Evolutionary conservation across 169 alveolate species (phyloP).

Genomic region (Amoebophrya sp.): DNA sequence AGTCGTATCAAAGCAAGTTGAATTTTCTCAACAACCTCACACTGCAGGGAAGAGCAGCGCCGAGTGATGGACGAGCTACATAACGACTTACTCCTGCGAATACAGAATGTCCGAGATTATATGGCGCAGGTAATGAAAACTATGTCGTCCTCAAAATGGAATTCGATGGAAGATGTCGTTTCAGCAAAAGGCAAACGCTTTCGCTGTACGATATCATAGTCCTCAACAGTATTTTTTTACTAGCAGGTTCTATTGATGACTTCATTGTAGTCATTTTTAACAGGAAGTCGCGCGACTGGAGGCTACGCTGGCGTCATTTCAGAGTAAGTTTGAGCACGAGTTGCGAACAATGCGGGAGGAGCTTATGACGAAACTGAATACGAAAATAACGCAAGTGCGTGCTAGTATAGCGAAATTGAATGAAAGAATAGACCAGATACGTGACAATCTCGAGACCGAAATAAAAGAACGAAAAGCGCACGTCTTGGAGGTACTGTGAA

Average conservation of each 20-base stretch:
- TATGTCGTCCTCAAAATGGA: not conserved
- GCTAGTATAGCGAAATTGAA: not conserved
- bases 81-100: not conserved
- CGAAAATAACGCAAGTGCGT: not conserved
- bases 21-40: not conserved
- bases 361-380: not conserved
- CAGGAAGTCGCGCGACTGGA: conserved; percentile 21
- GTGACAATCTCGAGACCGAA: not conserved
- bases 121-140: not conserved
- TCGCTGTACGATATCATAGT: too few relatives aligned
- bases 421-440: not conserved
- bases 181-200: too few relatives aligned
- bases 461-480: not conserved
- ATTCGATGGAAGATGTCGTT: too few relatives aligned
- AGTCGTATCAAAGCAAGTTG: too few relatives aligned
- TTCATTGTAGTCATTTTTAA: not conserved
- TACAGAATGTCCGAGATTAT: not conserved
- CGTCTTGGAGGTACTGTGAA: not conserved
- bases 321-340: conserved; percentile 18
- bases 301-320: not conserved
- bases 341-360: conserved; percentile 1
- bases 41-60: conserved; percentile 5
- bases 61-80: not conserved
- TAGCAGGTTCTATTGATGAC: too few relatives aligned
- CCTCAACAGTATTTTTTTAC: too few relatives aligned